Evolutionary conservation across 2,329 filamentous ascomycete genomes (phyloP).

Genomic region (Diaporthe amygdali): DNA sequence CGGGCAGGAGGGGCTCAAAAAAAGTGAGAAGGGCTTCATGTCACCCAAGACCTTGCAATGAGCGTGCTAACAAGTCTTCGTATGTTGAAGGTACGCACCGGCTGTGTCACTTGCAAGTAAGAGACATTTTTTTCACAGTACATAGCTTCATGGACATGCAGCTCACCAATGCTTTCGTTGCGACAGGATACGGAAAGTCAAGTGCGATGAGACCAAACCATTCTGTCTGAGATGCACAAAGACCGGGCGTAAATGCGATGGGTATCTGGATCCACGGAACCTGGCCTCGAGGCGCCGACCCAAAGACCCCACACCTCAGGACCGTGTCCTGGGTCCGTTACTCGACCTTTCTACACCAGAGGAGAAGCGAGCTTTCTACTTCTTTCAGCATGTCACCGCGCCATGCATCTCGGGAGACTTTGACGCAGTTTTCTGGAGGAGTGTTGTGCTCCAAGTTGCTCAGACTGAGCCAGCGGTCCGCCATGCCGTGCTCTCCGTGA

Average conservation of each 20-base stretch:
- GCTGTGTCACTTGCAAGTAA: conserved; percentile 28
- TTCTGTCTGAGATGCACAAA: conserved; percentile 35
- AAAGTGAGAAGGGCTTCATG: conserved; percentile 17
- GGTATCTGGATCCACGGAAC: conserved; percentile 31
- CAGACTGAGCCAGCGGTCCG: conserved; percentile 30
- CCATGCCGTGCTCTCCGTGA: conserved; percentile 37
- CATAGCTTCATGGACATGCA: not conserved
- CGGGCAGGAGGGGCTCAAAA: conserved; percentile 27
- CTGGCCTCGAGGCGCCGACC: conserved; percentile 25
- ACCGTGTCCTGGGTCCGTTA: conserved; percentile 26
- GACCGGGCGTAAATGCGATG: conserved; percentile 37
- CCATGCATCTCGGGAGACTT: conserved; percentile 24
- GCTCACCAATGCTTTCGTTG: not conserved
- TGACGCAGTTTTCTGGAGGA: conserved; percentile 35
- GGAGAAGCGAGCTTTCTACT: conserved; percentile 25
- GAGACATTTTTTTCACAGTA: not conserved
- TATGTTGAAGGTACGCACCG: conserved; percentile 8
- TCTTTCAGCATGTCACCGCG: conserved; percentile 25
- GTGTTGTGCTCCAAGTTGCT: conserved; percentile 33
- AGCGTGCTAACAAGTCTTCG: not conserved
- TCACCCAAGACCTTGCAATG: not conserved
- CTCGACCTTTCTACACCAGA: conserved; percentile 27
- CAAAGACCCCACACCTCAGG: conserved; percentile 27
- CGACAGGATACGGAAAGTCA: conserved; percentile 36
- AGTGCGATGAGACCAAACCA: conserved; percentile 38